Base-by-base conservation (phyloP, 2,329 filamentous ascomycete species). In the Diaporthe velutina region DNA sequence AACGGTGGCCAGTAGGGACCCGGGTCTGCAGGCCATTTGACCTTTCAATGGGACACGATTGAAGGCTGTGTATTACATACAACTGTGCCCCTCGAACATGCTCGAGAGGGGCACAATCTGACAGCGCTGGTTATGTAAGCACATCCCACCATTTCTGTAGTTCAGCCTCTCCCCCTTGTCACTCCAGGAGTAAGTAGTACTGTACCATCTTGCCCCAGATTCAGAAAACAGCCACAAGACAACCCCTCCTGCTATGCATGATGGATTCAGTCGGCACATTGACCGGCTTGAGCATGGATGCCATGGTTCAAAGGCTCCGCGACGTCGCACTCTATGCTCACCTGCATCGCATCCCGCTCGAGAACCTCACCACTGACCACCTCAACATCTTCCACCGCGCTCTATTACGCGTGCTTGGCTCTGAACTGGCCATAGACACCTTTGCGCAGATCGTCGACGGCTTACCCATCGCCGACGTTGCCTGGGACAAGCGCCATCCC, bases 391-490 rank as follows among this genome's bases (percentile, higher is more conserved):
- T 71, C 6, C 30, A 45, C 38, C 25, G 70, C 52, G 70, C 70
- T 12, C 35, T 71, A n/a, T n/a, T n/a, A 71, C 52, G 42, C 28
- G n/a, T 33, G 19, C 54, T 71, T 58, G 52, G n/a, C 35, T 58
- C 54, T 42, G 54, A 71, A 33, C 38, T 48, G 35, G 40, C 52
- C 54, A 60, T 15, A 35, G 55, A 58, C 8, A 71, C 70, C 3
- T 71, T 58, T 58, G 70, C 70, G 2, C 70, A 71, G 70, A 71
- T 71, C 15, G 22, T 71, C n/a, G 70, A 71, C 70, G 54, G 70
- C 22, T 45, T 71, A 9, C 70, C 70, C 22, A 40, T 48, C 35
- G 50, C 70, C 8, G 70, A 71, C 30, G 54, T 64, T 48, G 70
- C 60, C 9, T 66, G 42, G 28, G 60, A 66, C 28, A 66, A 35